Conservation (phyloP, 257 asterid genomes). For the Solanum pinnatisectum region DNA sequence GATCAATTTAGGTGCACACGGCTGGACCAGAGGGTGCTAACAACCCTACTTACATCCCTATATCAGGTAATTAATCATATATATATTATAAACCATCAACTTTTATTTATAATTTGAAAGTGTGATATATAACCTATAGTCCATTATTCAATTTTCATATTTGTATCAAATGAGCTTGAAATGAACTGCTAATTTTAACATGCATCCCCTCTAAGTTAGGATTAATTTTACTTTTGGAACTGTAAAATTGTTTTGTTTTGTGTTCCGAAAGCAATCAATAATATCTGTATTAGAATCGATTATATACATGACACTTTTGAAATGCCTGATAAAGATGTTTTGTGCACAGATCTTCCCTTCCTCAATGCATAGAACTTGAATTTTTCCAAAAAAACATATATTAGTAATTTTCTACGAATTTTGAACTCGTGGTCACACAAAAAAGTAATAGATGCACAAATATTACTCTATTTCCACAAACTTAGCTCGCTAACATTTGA, state of each 20-base stretch:
- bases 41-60: not conserved
- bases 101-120: not conserved
- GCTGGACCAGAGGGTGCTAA: not conserved
- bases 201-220: not conserved
- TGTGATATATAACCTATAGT: not conserved
- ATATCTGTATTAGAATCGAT: fast-evolving
- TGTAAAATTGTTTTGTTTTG: not conserved
- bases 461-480: not conserved
- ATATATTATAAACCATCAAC: not conserved
- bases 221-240: not conserved
- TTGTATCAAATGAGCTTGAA: not conserved
- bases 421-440: not conserved
- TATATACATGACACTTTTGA: not conserved
- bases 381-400: not conserved
- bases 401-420: not conserved
- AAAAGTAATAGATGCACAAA: not conserved
- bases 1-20: not conserved
- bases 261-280: not conserved
- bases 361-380: not conserved
- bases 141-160: not conserved
- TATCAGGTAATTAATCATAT: not conserved
- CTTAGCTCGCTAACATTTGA: not conserved
- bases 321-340: not conserved
- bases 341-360: not conserved
- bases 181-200: not conserved